These are phyloP conservation scores for Corylus americana DNA, from an alignment of 306 rosid genomes.

Conservation along the genomic window DNA sequence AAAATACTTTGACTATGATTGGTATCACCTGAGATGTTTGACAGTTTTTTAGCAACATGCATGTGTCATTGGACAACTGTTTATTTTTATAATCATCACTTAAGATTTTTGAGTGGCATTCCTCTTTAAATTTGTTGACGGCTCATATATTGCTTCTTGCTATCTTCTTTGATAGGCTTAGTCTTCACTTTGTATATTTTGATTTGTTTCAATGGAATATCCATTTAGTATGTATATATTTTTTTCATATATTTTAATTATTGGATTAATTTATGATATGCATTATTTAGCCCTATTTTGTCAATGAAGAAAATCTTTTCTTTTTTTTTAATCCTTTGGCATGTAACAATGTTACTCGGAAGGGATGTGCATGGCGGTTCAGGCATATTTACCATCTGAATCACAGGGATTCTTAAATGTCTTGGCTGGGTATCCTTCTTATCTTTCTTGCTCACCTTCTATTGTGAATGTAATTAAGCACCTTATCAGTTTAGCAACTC, in stretches of 20 bases:
- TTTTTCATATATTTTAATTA: background rate
- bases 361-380: conserved; percentile 99
- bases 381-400: conserved; percentile 65
- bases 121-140: background rate
- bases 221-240: background rate
- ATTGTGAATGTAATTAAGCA: background rate
- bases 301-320: background rate
- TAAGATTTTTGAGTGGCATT: background rate
- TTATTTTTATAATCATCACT: background rate
- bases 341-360: conserved; percentile 32
- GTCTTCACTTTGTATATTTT: background rate
- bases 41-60: background rate
- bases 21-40: too few relatives aligned
- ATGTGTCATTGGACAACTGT: background rate
- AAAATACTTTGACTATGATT: background rate
- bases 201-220: background rate
- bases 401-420: conserved; percentile 79
- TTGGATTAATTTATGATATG: background rate
- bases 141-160: background rate
- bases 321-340: conserved; percentile 9
- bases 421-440: conserved; percentile 65
- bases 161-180: background rate
- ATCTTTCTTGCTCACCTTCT: conserved; percentile 8
- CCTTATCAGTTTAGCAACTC: background rate
- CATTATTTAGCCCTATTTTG: background rate